Evolutionary conservation across 2,329 filamentous ascomycete species (phyloP).

Genomic region (Fusarium udum): DNA sequence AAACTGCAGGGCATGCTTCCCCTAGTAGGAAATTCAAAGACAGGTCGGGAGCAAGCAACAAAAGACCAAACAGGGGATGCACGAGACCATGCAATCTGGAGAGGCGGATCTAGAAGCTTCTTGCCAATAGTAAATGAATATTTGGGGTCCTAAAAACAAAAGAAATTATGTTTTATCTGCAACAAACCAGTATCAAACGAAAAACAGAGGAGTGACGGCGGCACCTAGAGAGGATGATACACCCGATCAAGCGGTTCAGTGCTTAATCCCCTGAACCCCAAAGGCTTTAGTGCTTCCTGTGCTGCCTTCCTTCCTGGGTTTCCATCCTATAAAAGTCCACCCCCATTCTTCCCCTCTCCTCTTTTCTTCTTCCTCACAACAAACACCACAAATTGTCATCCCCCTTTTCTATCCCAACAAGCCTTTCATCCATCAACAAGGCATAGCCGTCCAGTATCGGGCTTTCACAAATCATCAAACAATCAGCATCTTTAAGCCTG

Average conservation of each 20-base stretch:
- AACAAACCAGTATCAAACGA: background rate
- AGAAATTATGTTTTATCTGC: rapidly evolving
- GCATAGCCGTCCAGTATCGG: background rate
- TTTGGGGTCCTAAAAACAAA: background rate
- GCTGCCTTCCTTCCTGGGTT: background rate
- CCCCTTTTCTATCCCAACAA: background rate
- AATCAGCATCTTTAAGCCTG: background rate
- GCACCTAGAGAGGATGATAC: background rate
- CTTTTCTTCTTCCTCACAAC: background rate
- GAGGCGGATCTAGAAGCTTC: too few species aligned
- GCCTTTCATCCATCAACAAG: background rate
- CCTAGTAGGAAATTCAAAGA: background rate
- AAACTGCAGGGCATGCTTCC: background rate
- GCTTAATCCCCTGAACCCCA: background rate
- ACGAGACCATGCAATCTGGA: too few species aligned
- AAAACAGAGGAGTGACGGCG: background rate
- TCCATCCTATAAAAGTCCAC: background rate
- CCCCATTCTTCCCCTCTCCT: background rate
- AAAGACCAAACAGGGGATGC: too few species aligned
- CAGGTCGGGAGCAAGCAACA: too few species aligned
- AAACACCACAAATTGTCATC: background rate
- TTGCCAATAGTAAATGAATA: too few species aligned
- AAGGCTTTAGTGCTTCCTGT: background rate
- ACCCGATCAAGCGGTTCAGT: background rate
- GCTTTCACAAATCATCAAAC: background rate